Percentiles rank a stretch among this genome's conserved stretches.
Conservation (phyloP, 345 rosid species). For the Euphorbia tirucalli region DNA sequence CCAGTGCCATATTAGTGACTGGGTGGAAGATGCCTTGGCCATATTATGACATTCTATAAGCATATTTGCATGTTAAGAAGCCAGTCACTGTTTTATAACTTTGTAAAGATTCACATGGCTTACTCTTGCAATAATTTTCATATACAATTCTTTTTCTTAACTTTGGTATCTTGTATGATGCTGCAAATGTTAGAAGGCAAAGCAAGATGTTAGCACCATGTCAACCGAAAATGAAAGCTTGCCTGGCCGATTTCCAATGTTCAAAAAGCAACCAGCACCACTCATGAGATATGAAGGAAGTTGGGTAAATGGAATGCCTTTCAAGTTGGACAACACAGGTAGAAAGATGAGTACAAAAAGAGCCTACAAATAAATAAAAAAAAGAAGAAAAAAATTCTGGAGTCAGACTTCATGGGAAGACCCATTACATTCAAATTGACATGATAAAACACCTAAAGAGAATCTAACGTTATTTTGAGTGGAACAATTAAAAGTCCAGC, state of each 20-base stretch:
- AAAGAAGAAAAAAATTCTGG: not conserved
- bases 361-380: conserved; percentile 48
- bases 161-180: not conserved
- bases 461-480: not conserved
- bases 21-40: not conserved
- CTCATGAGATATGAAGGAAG: conserved; percentile 65
- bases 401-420: conserved; percentile 15
- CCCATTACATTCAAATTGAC: not conserved
- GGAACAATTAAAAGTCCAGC: not conserved
- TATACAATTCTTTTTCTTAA: no score
- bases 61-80: not conserved
- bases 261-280: conserved; percentile 83
- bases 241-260: conserved; percentile 56
- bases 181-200: not conserved
- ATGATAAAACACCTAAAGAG: not conserved
- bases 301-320: conserved; percentile 67
- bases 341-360: conserved; percentile 72
- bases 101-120: not conserved
- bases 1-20: not conserved
- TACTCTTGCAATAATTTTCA: not conserved
- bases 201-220: not conserved
- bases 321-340: conserved; percentile 76
- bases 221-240: conserved; percentile 25
- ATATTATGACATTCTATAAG: conserved; percentile 1
- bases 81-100: not conserved